Percentiles rank a stretch among this genome's conserved stretches.
Evolutionary conservation across 208 protist genomes (phyloP).

Genomic region (Sergeia podlipaevii): DNA sequence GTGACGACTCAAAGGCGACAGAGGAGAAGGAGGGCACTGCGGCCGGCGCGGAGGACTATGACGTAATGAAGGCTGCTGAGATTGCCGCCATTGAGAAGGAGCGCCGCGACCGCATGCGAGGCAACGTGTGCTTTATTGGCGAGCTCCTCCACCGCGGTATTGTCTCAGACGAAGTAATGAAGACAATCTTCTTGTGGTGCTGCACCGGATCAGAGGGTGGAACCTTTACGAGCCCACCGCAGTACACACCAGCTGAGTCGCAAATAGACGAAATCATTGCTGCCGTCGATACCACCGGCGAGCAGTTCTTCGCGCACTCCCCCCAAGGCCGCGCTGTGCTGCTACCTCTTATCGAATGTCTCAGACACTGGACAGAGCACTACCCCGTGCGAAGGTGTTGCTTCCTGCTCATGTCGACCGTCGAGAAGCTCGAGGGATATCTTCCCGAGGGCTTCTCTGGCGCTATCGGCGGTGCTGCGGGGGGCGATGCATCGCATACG

Average conservation of each 20-base stretch:
- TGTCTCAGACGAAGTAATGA: slow-evolving; percentile 52
- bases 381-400: slow-evolving; percentile 56
- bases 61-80: too few relatives aligned
- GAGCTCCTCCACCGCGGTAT: slow-evolving; percentile 72
- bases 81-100: slow-evolving; percentile 43
- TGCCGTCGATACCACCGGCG: slow-evolving; percentile 31
- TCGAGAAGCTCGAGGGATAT: slow-evolving; percentile 32
- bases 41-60: slow-evolving; percentile 14
- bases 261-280: slow-evolving; percentile 75
- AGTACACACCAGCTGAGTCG: slow-evolving; percentile 54
- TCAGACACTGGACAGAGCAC: slow-evolving; percentile 61
- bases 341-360: slow-evolving; percentile 25
- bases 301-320: slow-evolving; percentile 44
- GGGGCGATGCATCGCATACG: too few relatives aligned
- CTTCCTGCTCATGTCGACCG: slow-evolving; percentile 57
- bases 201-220: slow-evolving; percentile 36
- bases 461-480: background rate
- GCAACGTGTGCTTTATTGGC: slow-evolving; percentile 73
- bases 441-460: background rate
- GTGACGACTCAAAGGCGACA: background rate
- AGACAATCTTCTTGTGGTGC: slow-evolving; percentile 50
- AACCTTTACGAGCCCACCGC: slow-evolving; percentile 41
- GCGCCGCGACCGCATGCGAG: slow-evolving; percentile 53
- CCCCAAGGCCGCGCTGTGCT: slow-evolving; percentile 33
- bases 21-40: slow-evolving; percentile 15